Base-by-base conservation (phyloP, 2,329 filamentous ascomycete genomes). In the Cordyceps fumosorosea region DNA sequence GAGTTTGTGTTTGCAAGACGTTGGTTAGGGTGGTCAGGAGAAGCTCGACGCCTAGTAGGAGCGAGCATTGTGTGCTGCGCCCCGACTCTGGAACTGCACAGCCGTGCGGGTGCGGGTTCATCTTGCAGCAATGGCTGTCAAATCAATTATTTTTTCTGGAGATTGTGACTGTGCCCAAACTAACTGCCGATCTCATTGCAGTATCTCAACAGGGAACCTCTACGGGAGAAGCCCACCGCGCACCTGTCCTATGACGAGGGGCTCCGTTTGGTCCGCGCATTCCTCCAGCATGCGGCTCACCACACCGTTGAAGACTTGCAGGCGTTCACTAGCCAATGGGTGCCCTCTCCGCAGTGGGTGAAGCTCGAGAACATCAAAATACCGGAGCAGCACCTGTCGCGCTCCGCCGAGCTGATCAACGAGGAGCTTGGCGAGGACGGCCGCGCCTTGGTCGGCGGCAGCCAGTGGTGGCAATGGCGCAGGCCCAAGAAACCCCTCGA, bases 181-280 rank as follows among this genome's bases (percentile, higher is more conserved):
- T 37, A 37, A 37, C 34, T 8, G 34, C 12, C 34, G 11, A 37
- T 37, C 4, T 37, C 34, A 37, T 7, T 18, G 10, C 70, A 95
- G 89, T 97, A 95, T 75, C 80, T 96, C 64, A 89, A 96, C 70
- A 88, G 90, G 66, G 89, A 89, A 70, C 83, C 86, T 1, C 81
- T 89, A 34, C 86, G 83, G 65, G 81, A 93, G 66, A 93, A 93
- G 65, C 93, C 93, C 0, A 96, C 91, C 1, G 89, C 90, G 1
- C 91, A 96, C 73, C 86, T 99, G 62, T 93, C 92, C 59, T 99
- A 99, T 77, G 90, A 98, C 72, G 90, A 97, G 77, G 93, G 93
- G 44, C 82, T 99, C 16, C 86, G 91, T 66, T 82, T 99, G 56
- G 89, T 98, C 68, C 90, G 92, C 56, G 85, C 88, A 42, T 98